phyloP scores from a whole-genome alignment of 2,329 filamentous ascomycete species.

The Pseudocercospora cruenta region DNA sequence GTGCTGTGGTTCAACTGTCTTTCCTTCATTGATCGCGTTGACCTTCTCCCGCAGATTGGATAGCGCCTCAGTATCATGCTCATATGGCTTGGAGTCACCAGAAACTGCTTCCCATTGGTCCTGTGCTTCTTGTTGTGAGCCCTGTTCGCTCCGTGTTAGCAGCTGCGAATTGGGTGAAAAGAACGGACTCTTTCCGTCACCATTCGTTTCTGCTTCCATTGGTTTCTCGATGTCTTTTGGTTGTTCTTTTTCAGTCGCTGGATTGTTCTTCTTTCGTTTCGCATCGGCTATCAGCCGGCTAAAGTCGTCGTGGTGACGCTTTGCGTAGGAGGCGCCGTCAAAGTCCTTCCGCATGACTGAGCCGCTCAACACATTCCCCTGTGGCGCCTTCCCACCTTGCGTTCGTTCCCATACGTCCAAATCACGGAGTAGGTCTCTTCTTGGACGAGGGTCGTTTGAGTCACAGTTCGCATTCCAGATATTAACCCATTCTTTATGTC shows the following conservation, averaged over 20 bases:
- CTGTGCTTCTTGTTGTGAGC: slow-evolving; percentile 1
- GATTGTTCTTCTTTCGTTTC: slow-evolving; percentile 54
- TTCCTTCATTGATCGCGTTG: slow-evolving; percentile 27
- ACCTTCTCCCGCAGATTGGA: slow-evolving; percentile 33
- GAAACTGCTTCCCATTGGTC: neutral
- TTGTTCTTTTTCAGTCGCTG: slow-evolving; percentile 21
- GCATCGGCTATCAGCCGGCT: slow-evolving; percentile 78
- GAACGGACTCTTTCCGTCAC: slow-evolving; percentile 25
- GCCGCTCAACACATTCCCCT: slow-evolving; percentile 45
- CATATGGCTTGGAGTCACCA: slow-evolving; percentile 28
- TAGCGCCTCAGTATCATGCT: slow-evolving; percentile 31
- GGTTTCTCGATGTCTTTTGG: slow-evolving; percentile 19
- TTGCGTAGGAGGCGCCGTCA: slow-evolving; percentile 75
- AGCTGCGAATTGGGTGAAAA: slow-evolving; percentile 7
- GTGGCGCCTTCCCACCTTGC: slow-evolving; percentile 64
- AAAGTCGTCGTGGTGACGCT: slow-evolving; percentile 74
- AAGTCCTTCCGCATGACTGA: slow-evolving; percentile 84
- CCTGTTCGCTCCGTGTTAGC: slow-evolving; percentile 13
- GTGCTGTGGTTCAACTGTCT: slow-evolving; percentile 24
- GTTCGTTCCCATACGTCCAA: slow-evolving; percentile 86
- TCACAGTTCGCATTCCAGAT: slow-evolving; percentile 98
- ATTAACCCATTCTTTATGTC: slow-evolving; percentile 92
- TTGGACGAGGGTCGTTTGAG: slow-evolving; percentile 70
- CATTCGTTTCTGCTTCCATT: slow-evolving; percentile 17
- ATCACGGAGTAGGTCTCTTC: slow-evolving; percentile 73